Percentiles rank a stretch among this genome's conserved stretches.
These are phyloP conservation scores for Venturia pyrina DNA, from an alignment of 2,329 filamentous ascomycete species.

Conservation along the genomic window DNA sequence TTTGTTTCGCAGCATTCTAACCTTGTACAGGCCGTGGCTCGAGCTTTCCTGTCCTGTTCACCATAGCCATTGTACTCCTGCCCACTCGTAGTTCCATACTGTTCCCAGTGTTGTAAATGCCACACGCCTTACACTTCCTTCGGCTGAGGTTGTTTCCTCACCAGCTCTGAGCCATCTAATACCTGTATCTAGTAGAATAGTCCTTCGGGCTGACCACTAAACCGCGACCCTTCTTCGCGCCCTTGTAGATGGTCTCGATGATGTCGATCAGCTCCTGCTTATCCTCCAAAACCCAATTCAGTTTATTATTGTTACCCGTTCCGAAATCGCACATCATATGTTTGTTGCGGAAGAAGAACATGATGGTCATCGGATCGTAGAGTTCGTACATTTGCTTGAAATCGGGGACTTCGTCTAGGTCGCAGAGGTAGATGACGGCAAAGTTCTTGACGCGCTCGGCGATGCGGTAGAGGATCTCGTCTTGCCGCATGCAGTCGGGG, in stretches of 20 bases:
- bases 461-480: constrained; percentile 91
- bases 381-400: constrained; percentile 89
- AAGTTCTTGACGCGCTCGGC: constrained; percentile 92
- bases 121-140: too few relatives aligned
- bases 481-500: constrained; percentile 70
- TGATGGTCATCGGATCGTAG: constrained; percentile 17
- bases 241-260: constrained; percentile 92
- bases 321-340: constrained; percentile 99
- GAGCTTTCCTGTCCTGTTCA: not conserved
- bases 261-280: constrained; percentile 99
- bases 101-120: too few relatives aligned
- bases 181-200: constrained; percentile 15
- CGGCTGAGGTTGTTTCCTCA: not conserved
- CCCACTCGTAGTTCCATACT: not conserved
- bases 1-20: not conserved
- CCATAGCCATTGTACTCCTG: not conserved
- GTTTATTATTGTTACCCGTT: constrained; percentile 97
- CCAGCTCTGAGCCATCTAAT: not conserved
- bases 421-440: constrained; percentile 78
- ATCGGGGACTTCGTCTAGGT: constrained; percentile 63
- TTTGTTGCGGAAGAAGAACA: constrained; percentile 93
- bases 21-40: not conserved
- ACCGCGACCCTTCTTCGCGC: constrained; percentile 97
- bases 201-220: constrained; percentile 86
- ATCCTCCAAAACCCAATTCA: constrained; percentile 93